phyloP scores from a whole-genome alignment of 768 basidiomycete species.

The Panaeolus cyanescens region DNA sequence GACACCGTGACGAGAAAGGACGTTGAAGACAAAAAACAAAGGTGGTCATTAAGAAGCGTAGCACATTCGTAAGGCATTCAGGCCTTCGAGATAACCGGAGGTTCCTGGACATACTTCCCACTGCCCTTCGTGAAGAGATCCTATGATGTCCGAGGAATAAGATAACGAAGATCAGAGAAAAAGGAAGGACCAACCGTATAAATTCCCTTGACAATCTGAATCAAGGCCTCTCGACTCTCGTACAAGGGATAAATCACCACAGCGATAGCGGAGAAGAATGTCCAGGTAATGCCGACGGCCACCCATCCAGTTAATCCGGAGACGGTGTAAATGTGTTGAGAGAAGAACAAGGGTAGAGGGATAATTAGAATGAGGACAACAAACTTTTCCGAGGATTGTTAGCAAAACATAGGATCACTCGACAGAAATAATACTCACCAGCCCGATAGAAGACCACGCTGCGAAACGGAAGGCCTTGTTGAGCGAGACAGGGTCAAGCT shows the following conservation, averaged over 20 bases:
- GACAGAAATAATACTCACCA: slow-evolving; percentile 45
- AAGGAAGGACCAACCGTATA: slow-evolving; percentile 49
- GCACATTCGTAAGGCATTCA: background rate
- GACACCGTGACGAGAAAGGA: background rate
- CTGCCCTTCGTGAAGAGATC: slow-evolving; percentile 34
- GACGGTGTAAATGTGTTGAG: slow-evolving; percentile 67
- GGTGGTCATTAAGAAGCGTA: background rate
- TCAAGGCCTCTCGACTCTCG: slow-evolving; percentile 75
- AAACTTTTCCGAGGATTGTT: slow-evolving; percentile 43
- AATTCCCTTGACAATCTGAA: slow-evolving; percentile 59
- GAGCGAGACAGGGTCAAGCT: slow-evolving; percentile 66
- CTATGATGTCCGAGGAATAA: slow-evolving; percentile 13
- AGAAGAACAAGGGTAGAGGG: slow-evolving; percentile 87
- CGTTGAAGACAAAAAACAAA: background rate
- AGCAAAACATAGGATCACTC: background rate
- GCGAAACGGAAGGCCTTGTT: slow-evolving; percentile 83
- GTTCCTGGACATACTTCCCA: slow-evolving; percentile 28
- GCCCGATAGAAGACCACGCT: slow-evolving; percentile 64
- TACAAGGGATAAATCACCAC: slow-evolving; percentile 87
- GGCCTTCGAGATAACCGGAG: slow-evolving; percentile 7
- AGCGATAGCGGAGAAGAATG: slow-evolving; percentile 71
- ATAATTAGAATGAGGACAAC: slow-evolving; percentile 71
- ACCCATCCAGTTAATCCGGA: slow-evolving; percentile 80
- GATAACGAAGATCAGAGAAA: background rate
- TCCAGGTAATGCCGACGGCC: slow-evolving; percentile 79